Percentiles rank a stretch among this genome's conserved stretches.
phyloP scores from a whole-genome alignment of 1,284 basidiomycete species.

The Lignosus rhinocerotis region DNA sequence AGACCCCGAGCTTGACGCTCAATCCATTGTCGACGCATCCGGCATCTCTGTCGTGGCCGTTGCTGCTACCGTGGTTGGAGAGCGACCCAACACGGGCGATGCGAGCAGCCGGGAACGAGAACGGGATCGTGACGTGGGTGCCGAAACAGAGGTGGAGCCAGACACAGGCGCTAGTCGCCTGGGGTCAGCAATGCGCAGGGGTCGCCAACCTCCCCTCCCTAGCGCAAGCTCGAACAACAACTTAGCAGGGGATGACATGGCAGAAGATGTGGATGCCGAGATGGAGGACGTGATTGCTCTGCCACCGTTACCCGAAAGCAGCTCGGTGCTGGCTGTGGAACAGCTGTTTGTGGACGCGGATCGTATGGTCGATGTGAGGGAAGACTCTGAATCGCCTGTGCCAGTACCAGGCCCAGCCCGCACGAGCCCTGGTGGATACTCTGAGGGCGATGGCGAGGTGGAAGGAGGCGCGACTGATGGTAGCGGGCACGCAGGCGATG shows the following conservation, averaged over 20 bases:
- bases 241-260: constrained; percentile 22
- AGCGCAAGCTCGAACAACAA: constrained; percentile 8
- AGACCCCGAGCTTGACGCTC: constrained; percentile 46
- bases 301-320: constrained; percentile 34
- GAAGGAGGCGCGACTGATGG: constrained; percentile 27
- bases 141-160: constrained; percentile 60
- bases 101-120: constrained; percentile 28
- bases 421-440: constrained; percentile 21
- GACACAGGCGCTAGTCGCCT: constrained; percentile 36
- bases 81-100: constrained; percentile 24
- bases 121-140: constrained; percentile 40
- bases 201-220: constrained; percentile 13
- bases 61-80: constrained; percentile 19
- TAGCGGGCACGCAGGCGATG: constrained; percentile 27
- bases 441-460: constrained; percentile 29
- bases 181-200: constrained; percentile 20
- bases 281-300: constrained; percentile 33
- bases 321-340: constrained; percentile 20
- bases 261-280: constrained; percentile 32
- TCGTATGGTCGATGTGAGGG: constrained; percentile 19
- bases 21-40: constrained; percentile 32
- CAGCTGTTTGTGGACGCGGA: constrained; percentile 26
- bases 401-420: constrained; percentile 19
- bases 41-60: constrained; percentile 19
- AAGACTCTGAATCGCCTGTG: constrained; percentile 27